These are phyloP conservation scores for Leucosporidium creatinivorum DNA, from an alignment of 768 basidiomycete species.

Conservation along the genomic window DNA sequence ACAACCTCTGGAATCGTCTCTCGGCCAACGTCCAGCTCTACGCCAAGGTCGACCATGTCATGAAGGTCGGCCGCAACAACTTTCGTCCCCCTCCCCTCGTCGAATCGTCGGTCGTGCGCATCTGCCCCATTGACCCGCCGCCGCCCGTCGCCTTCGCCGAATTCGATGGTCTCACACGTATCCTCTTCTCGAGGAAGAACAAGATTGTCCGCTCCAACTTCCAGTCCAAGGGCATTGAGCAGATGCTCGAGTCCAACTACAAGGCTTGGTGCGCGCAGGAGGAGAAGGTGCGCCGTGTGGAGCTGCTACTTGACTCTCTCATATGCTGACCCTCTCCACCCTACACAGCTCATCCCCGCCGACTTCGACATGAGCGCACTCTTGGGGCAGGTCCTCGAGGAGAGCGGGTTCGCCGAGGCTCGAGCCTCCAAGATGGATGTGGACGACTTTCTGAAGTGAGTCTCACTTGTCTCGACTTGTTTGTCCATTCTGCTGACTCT, in stretches of 20 bases:
- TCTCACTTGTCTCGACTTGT: too few species aligned
- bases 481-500: neutral
- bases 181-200: slow-evolving; percentile 81
- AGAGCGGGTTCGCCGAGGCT: slow-evolving; percentile 65
- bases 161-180: slow-evolving; percentile 88
- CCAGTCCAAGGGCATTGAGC: slow-evolving; percentile 78
- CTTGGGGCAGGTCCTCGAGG: slow-evolving; percentile 52
- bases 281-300: slow-evolving; percentile 41
- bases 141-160: slow-evolving; percentile 94
- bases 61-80: slow-evolving; percentile 94
- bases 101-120: slow-evolving; percentile 82
- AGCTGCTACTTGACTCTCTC: neutral
- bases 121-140: slow-evolving; percentile 87
- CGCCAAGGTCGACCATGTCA: slow-evolving; percentile 88
- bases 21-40: slow-evolving; percentile 97
- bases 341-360: slow-evolving; percentile 65
- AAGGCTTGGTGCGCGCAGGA: slow-evolving; percentile 83
- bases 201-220: slow-evolving; percentile 86
- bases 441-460: slow-evolving; percentile 65
- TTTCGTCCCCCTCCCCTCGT: slow-evolving; percentile 94
- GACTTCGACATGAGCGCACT: slow-evolving; percentile 57
- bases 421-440: slow-evolving; percentile 90
- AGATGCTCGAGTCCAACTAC: slow-evolving; percentile 89
- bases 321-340: slow-evolving; percentile 3
- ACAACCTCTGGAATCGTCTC: slow-evolving; percentile 82